These are phyloP conservation scores for Hericium coralloides DNA, from an alignment of 768 basidiomycete species.

Conservation along the genomic window DNA sequence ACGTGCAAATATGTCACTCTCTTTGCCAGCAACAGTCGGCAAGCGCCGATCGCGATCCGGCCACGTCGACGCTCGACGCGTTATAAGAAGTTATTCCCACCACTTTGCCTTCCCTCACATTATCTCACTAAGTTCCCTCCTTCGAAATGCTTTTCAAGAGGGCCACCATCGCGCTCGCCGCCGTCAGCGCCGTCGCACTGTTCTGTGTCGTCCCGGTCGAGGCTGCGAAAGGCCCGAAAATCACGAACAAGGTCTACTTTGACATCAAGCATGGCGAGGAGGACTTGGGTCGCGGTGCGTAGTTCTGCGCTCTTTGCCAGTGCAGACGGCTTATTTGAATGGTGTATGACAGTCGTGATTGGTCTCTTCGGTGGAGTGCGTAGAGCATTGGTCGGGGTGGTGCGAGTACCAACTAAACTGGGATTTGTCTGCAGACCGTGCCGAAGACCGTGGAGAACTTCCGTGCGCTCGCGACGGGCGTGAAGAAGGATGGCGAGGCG, in stretches of 20 bases:
- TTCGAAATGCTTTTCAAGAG: constrained; percentile 42
- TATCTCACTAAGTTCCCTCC: no score
- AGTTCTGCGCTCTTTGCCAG: neutral
- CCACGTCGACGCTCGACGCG: no score
- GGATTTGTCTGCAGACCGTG: constrained; percentile 51
- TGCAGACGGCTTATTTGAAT: constrained; percentile 8
- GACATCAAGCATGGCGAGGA: constrained; percentile 91
- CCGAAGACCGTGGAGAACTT: constrained; percentile 98
- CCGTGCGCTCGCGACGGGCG: constrained; percentile 82
- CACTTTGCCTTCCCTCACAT: no score
- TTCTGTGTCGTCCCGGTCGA: constrained; percentile 68
- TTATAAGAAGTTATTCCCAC: no score
- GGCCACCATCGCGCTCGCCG: constrained; percentile 49
- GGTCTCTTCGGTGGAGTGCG: constrained; percentile 84
- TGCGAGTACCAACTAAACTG: neutral
- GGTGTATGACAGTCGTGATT: constrained; percentile 49
- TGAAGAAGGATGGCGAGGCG: constrained; percentile 62
- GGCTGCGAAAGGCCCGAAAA: constrained; percentile 73
- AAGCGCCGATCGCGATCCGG: no score
- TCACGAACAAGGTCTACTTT: constrained; percentile 92
- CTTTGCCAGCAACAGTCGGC: no score
- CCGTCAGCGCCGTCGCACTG: constrained; percentile 39
- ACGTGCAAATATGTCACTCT: no score
- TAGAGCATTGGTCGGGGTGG: neutral
- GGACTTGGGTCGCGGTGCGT: constrained; percentile 70